phyloP scores from a whole-genome alignment of 306 rosid genomes.

The Mimosa pudica region DNA sequence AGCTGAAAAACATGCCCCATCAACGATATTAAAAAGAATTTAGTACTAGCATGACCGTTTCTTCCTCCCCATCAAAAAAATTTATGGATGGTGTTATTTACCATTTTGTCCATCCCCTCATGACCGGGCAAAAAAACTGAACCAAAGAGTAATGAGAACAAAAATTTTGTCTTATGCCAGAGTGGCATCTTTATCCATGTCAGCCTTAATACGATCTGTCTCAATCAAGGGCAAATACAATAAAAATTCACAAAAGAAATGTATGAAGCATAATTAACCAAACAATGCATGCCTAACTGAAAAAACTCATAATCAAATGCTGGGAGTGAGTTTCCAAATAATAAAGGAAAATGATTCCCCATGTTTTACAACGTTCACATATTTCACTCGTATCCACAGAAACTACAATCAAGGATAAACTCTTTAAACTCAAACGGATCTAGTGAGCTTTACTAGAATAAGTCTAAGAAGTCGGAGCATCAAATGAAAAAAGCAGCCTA shows the following conservation, averaged over 20 bases:
- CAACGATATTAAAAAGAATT: slow-evolving; percentile 29
- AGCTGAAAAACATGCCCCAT: slow-evolving; percentile 56
- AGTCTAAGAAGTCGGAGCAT: too few relatives aligned
- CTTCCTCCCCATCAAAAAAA: slow-evolving; percentile 34
- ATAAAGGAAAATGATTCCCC: neutral
- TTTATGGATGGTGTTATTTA: slow-evolving; percentile 34
- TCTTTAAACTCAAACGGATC: neutral
- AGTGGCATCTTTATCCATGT: slow-evolving; percentile 92
- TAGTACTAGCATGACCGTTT: slow-evolving; percentile 15
- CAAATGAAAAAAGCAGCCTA: neutral
- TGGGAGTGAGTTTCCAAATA: slow-evolving; percentile 14
- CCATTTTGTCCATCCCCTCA: slow-evolving; percentile 80
- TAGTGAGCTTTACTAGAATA: neutral
- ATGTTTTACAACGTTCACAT: neutral
- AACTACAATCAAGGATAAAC: neutral
- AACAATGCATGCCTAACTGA: slow-evolving; percentile 1
- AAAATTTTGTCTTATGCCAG: slow-evolving; percentile 81
- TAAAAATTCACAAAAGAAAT: slow-evolving; percentile 15
- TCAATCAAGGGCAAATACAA: slow-evolving; percentile 36
- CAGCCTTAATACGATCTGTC: slow-evolving; percentile 81
- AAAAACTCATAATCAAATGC: slow-evolving; percentile 7
- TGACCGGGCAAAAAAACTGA: slow-evolving; percentile 82
- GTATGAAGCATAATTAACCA: slow-evolving; percentile 17
- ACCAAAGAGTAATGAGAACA: slow-evolving; percentile 61
- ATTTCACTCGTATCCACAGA: slow-evolving; percentile 19